Evolutionary conservation across 371 early-diverging fungal genomes (phyloP), one percentile per base, ranked within the genome.

Genomic region (Circinella minor): DNA sequence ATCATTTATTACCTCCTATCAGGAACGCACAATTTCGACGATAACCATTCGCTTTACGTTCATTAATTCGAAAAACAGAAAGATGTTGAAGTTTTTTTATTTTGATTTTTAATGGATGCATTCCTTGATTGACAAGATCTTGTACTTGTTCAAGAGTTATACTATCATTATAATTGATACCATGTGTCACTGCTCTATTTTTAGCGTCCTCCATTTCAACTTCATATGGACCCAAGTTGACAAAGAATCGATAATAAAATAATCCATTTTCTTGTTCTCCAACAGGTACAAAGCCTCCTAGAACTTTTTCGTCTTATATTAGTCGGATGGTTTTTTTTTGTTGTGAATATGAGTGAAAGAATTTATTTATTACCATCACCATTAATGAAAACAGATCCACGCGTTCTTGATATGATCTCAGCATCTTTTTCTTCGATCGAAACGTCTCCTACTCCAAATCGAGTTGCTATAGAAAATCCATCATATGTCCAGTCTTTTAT

Each of bases 1-100:
- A 14, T 18, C n/a, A 1, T 14, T 37, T 36, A 2, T 46, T 71
- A 80, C 82, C 82, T 71, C 82, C 82, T 36, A 75, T 71, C 1
- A 82, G 27, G 38, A 82, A 80, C 4, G 75, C 80, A 39, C 82
- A 74, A 0, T 59, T 59, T 18, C 68, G 69, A 65, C 78, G 73
- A 39, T 67, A 80, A 6, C 77, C 77, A 51, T 80, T 78, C 0
- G 80, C 81, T 13, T 75, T 77, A 60, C 83, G 74, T 59, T 80
- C 84, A 61, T 84, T 84, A 39, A 84, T 74, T 15, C 71, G 74
- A 51, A 80, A 84, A 36, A 71, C 4, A 77, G 61, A 4, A 0
- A 72, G 63, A 74, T 74, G 74, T 1, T 36, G 27, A 15, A 69
- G 59, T 43, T 69, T 51, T 0, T 15, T 14, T 15, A 47, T 60